Evolutionary conservation across 140 eudicot species (phyloP), one percentile per base, ranked within the genome.

Genomic region (Flaveria floridana): DNA sequence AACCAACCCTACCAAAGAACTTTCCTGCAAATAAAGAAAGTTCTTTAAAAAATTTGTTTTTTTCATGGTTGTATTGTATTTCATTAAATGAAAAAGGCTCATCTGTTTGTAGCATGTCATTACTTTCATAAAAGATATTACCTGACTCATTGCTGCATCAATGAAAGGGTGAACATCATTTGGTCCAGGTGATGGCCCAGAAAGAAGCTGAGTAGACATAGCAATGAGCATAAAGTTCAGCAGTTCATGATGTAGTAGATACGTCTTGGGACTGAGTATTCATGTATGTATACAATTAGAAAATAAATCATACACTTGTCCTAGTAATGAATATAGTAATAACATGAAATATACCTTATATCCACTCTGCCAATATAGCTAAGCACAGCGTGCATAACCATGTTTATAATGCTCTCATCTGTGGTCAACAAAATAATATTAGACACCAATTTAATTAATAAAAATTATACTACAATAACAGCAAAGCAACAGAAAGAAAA

Each of bases 151-250:
- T 64, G 88, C 87, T 64, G 96, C 97, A 84, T 88, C 92, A 23
- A 84, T 71, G 70, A 94, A 90, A 39, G 99, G 99, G 78, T 94
- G 95, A 75, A 72, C 79, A 82, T 90, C 99, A 80, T 84, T 78
- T 52, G 89, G 95, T 50, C 95, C 95, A 39, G 97, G 96, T 23
- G 95, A 86, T 78, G 98, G 94, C 79, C 91, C 98, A 67, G 94
- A 85, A 76, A 88, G 91, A 82, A 94, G 96, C 86, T 94, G 99
- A 79, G 96, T 94, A 48, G 99, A 90, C 91, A 88, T 86, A 82
- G 96, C 87, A 63, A 94, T 82, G 75, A 94, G 89, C 91, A 88
- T 85, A 86, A 94, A 94, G 84, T 90, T 84, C 77, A 90, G 95
- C 77, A 94, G 90, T 78, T 91, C 99, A 47, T 83, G 87, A 82